Base-by-base conservation (phyloP, 1,284 basidiomycete genomes). In the Ceratobasidium sp. region DNA sequence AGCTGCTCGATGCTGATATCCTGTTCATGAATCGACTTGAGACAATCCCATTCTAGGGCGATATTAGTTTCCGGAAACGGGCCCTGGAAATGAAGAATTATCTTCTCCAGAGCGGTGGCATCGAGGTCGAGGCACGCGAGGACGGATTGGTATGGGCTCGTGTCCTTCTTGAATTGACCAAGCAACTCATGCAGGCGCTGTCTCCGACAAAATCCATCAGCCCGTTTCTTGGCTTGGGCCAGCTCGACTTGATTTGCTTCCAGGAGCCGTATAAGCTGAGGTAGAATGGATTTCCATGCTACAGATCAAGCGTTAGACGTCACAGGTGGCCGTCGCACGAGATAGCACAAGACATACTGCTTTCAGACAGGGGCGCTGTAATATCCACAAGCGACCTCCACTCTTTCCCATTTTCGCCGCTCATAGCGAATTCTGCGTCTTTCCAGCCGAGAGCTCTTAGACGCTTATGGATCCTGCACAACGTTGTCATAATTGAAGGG, bases 211-310 rank as follows among this genome's bases (percentile, higher is more conserved):
- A n/a, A n/a, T n/a, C n/a, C n/a, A 3, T n/a, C 40, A 15, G 20
- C 10, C 3, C 55, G 55, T n/a, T 31, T 29, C 25, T 57, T 57
- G 25, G 22, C 35, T n/a, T 38, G 17, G 2, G 35, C 55, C 3
- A 31, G 8, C 13, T 29, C 1, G 35, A 15, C 27, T n/a, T 42
- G 55, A n/a, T 57, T 57, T 13, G 13, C 55, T 17, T 57, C 55
- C 22, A 57, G 40, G 12, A 57, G n/a, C 2, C 22, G 55, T n/a
- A 22, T 57, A 6, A 57, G 25, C n/a, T 57, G 42, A 27, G 55
- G 38, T 10, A 57, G 25, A 20, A 57, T 5, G 40, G 29, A 43
- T 22, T 12, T 31, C 55, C 55, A 57, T 12, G 38, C 55, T 57
- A n/a, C 22, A 29, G 3, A 17, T 12, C 13, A 12, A 12, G 17